phyloP scores from a whole-genome alignment of 768 basidiomycete species.

The Panaeolus papilionaceus region DNA sequence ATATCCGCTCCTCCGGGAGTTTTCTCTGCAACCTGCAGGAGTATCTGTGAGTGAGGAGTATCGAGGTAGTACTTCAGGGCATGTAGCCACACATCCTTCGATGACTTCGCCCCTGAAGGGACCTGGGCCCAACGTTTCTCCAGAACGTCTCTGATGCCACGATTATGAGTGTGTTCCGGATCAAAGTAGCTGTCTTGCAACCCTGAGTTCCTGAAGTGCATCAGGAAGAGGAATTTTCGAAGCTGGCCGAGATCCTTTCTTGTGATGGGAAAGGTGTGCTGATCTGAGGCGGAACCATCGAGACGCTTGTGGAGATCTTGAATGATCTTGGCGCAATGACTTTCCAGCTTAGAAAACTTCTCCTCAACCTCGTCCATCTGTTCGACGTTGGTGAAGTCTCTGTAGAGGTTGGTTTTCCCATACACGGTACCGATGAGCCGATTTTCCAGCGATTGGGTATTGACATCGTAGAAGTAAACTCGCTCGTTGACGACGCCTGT shows the following conservation, averaged over 20 bases:
- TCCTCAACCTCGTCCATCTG: slow-evolving; percentile 36
- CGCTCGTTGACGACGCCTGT: background rate
- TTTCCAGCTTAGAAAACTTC: slow-evolving; percentile 35
- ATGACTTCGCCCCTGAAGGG: slow-evolving; percentile 24
- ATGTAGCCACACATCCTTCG: slow-evolving; percentile 36
- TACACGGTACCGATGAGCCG: slow-evolving; percentile 26
- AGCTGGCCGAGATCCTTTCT: slow-evolving; percentile 35
- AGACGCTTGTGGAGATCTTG: slow-evolving; percentile 23
- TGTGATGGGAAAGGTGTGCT: slow-evolving; percentile 26
- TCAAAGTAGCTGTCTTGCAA: slow-evolving; percentile 32
- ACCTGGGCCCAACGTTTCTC: slow-evolving; percentile 25
- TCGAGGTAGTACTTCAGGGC: slow-evolving; percentile 39
- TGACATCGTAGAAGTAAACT: slow-evolving; percentile 31
- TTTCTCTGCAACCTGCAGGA: background rate
- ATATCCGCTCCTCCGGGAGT: background rate
- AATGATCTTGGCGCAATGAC: slow-evolving; percentile 30
- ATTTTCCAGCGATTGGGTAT: slow-evolving; percentile 22
- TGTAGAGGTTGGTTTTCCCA: slow-evolving; percentile 34
- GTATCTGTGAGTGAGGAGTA: slow-evolving; percentile 29
- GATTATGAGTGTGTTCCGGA: slow-evolving; percentile 32
- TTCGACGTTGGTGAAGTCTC: slow-evolving; percentile 26
- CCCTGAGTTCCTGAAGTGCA: slow-evolving; percentile 37
- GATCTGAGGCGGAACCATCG: background rate
- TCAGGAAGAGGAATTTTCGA: slow-evolving; percentile 43
- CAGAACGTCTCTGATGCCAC: slow-evolving; percentile 30